Evolutionary conservation across 495 filamentous ascomycete species (phyloP), one percentile per base, ranked within the genome.

Genomic region (Penicillium antarcticum): DNA sequence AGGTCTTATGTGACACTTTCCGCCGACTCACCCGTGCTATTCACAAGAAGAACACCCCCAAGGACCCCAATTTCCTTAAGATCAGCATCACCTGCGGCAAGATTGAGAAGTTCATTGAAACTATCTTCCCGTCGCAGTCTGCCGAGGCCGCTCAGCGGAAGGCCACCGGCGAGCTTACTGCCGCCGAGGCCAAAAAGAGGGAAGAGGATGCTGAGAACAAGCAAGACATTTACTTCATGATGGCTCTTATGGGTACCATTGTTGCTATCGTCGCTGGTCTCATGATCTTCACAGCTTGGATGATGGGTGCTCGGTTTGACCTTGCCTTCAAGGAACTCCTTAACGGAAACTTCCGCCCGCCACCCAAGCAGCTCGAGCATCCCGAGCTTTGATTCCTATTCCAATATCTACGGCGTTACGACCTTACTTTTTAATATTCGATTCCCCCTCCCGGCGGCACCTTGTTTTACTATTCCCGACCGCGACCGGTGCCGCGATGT

Each of bases 61-160:
- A 84, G 68, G 94, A 98, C 62, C 94, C 95, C 23, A 91, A 95
- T 62, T 98, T 87, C 73, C 73, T 97, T 29, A 87, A 91, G 61
- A 97, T 97, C 67, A 95, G 91, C 61, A 85, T 89, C 43, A 85
- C 86, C 37, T 96, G 92, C 61, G 94, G 84, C 56, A 88, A 97
- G 91, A 89, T 97, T 44, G 94, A 98, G 65, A 89, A 96, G 79
- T 98, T 96, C 69, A 95, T 97, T 57, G 94, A 98, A 67, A 82
- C 83, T 6, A 86, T 98, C 60, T 98, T 92, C 83, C 94, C 94
- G 5, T 81, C 83, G 12, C 84, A 88, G 56, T 75, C 72, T 36
- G 79, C 79, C 13, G 69, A 76, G 48, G 74, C 71, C 16, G 68
- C 79, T 40, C 53, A 69, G 46, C 72, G 59, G 29, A 69, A 42